phyloP scores from a whole-genome alignment of 192 early-diverging fungal species.

The Podila epigama region DNA sequence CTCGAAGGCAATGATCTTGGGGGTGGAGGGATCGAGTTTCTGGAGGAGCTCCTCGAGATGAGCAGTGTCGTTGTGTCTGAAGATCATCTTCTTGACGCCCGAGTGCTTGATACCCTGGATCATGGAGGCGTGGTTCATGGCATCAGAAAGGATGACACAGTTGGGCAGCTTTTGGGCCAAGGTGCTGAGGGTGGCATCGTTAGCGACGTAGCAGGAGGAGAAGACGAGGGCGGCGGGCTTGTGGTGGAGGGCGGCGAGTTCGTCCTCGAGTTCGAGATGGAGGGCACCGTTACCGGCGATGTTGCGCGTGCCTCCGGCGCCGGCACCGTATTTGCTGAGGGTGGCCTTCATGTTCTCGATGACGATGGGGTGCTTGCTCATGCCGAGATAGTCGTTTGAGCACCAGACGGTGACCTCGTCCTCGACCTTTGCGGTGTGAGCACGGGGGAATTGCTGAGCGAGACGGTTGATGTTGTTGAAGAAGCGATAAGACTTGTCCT shows the following conservation, averaged over 20 bases:
- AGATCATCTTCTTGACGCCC: slow-evolving; percentile 84
- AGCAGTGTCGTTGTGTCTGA: slow-evolving; percentile 91
- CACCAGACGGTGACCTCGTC: slow-evolving; percentile 99
- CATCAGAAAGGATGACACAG: slow-evolving; percentile 95
- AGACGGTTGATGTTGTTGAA: slow-evolving; percentile 99
- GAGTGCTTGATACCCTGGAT: slow-evolving; percentile 98
- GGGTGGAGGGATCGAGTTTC: slow-evolving; percentile 79
- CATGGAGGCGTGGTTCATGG: slow-evolving; percentile 98
- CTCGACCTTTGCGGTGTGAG: slow-evolving; percentile 85
- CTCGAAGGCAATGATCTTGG: slow-evolving; percentile 97
- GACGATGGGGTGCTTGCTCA: slow-evolving; percentile 89
- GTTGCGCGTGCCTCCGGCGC: slow-evolving; percentile 98
- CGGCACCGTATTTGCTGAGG: slow-evolving; percentile 95
- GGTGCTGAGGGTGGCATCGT: slow-evolving; percentile 94
- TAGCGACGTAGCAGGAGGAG: slow-evolving; percentile 97
- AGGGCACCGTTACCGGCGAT: slow-evolving; percentile 98
- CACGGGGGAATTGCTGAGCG: slow-evolving; percentile 89
- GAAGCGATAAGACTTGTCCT: slow-evolving; percentile 97
- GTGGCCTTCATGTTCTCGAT: slow-evolving; percentile 93
- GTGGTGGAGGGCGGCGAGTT: slow-evolving; percentile 92
- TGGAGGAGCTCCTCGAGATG: slow-evolving; percentile 89
- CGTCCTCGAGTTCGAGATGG: slow-evolving; percentile 89
- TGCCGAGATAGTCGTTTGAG: slow-evolving; percentile 98
- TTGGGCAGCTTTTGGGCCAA: slow-evolving; percentile 87
- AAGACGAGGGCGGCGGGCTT: slow-evolving; percentile 93